Percentiles rank a stretch among this genome's conserved stretches.
Conservation (phyloP, 2,329 filamentous ascomycete species). For the Paecilomyces formosus region DNA sequence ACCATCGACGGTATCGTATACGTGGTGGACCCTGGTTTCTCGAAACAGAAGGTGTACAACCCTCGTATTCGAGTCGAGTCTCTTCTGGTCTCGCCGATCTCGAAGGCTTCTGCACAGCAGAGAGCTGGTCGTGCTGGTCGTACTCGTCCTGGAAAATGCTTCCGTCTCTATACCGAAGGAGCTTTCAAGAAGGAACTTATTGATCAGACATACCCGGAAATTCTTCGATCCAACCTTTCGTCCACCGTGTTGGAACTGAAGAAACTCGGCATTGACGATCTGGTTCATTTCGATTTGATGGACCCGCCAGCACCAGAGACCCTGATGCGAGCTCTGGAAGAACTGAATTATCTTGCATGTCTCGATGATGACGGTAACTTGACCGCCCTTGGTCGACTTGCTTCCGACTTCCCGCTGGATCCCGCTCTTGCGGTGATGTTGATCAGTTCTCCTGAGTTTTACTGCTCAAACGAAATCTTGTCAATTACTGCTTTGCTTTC, state of each 20-base stretch:
- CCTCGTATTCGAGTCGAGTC: conserved; percentile 94
- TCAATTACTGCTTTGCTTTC: conserved; percentile 91
- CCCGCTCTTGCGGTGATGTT: conserved; percentile 94
- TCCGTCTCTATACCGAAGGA: conserved; percentile 87
- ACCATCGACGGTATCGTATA: conserved; percentile 99
- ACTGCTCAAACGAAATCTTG: conserved; percentile 96
- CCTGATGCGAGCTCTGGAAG: conserved; percentile 93
- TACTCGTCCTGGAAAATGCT: conserved; percentile 97
- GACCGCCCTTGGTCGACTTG: conserved; percentile 74
- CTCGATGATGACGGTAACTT: conserved; percentile 94
- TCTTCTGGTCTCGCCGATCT: conserved; percentile 93
- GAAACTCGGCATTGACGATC: conserved; percentile 89
- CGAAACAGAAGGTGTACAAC: conserved; percentile 99
- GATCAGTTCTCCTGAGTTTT: conserved; percentile 94
- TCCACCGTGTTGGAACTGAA: conserved; percentile 95
- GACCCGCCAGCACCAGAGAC: conserved; percentile 96
- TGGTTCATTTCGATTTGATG: conserved; percentile 98
- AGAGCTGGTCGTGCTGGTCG: conserved; percentile 97
- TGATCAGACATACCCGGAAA: conserved; percentile 93
- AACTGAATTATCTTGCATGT: conserved; percentile 94
- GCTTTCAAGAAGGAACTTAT: conserved; percentile 98
- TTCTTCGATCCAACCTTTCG: conserved; percentile 86
- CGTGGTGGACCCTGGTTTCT: conserved; percentile 98
- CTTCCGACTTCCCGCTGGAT: conserved; percentile 92
- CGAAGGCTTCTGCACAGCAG: conserved; percentile 94